phyloP scores from a whole-genome alignment of 352 stramenopile genomes.

The Saprolegnia parasitica region DNA sequence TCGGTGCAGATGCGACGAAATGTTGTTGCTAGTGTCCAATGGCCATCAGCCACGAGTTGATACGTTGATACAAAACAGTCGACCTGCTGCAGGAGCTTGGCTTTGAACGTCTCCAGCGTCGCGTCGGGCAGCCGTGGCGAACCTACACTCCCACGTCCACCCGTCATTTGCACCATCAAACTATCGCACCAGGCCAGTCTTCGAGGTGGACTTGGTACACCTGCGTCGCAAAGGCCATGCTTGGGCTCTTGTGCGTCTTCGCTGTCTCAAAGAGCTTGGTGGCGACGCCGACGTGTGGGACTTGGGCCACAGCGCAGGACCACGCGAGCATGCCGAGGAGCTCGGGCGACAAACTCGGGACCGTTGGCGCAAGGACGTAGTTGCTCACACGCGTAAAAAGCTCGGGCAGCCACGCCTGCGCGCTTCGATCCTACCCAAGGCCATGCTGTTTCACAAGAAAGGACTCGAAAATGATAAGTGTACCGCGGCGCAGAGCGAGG shows the following conservation, averaged over 20 bases:
- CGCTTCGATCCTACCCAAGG: background rate
- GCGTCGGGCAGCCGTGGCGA: background rate
- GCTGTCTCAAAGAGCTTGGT: background rate
- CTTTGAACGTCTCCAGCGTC: background rate
- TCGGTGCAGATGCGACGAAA: conserved; percentile 19
- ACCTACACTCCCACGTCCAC: background rate
- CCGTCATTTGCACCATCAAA: background rate
- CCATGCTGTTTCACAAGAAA: background rate
- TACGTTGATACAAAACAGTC: background rate
- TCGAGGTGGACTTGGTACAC: conserved; percentile 26
- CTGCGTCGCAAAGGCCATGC: conserved; percentile 8
- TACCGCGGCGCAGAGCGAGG: conserved; percentile 20
- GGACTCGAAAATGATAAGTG: background rate
- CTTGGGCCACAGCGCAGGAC: conserved; percentile 17
- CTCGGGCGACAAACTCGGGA: background rate
- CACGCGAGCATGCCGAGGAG: conserved; percentile 12
- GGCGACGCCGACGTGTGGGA: conserved; percentile 2
- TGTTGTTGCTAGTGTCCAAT: conserved; percentile 18
- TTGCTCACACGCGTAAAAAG: background rate
- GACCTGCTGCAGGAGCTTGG: conserved; percentile 14
- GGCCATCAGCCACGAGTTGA: background rate
- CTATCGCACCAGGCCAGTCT: background rate
- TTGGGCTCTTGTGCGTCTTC: background rate
- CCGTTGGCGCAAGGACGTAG: conserved; percentile 10
- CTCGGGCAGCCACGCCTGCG: conserved; percentile 4